Percentiles rank a stretch among this genome's conserved stretches.
phyloP scores from a whole-genome alignment of 177 flowering plant genomes.

The Telopea speciosissima region DNA sequence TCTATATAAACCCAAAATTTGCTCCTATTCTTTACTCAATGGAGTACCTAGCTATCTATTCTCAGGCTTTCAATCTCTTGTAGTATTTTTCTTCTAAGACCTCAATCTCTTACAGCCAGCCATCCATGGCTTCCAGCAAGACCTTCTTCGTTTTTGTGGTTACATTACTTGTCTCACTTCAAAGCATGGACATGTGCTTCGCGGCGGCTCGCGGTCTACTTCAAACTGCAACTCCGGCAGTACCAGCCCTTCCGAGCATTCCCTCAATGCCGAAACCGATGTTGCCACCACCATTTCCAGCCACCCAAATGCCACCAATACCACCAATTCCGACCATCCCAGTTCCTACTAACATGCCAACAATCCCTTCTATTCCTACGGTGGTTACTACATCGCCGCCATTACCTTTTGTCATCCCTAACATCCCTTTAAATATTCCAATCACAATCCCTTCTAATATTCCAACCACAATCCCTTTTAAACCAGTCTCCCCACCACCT shows the following conservation, averaged over 20 bases:
- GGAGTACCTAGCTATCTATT: too few relatives aligned
- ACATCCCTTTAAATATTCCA: too few relatives aligned
- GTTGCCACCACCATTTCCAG: background rate
- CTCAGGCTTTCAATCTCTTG: too few relatives aligned
- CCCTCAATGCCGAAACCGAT: background rate
- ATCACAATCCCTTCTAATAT: background rate
- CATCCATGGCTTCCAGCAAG: conserved; percentile 8
- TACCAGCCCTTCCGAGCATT: background rate
- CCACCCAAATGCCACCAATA: background rate
- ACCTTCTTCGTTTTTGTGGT: background rate
- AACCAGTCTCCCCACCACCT: background rate
- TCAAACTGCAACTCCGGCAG: background rate
- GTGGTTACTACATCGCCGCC: conserved; percentile 5
- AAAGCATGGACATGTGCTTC: background rate
- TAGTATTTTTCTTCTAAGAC: background rate
- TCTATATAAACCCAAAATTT: background rate
- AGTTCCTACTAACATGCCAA: conserved; percentile 5
- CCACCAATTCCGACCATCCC: conserved; percentile 7
- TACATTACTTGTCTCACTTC: background rate
- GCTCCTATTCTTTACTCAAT: background rate
- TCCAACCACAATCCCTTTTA: background rate
- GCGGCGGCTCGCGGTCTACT: conserved; percentile 8
- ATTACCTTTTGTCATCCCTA: background rate
- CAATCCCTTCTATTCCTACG: conserved; percentile 2
- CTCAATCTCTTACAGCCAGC: background rate